Base-by-base conservation (phyloP, 306 rosid species). In the Quercus bicolor region DNA sequence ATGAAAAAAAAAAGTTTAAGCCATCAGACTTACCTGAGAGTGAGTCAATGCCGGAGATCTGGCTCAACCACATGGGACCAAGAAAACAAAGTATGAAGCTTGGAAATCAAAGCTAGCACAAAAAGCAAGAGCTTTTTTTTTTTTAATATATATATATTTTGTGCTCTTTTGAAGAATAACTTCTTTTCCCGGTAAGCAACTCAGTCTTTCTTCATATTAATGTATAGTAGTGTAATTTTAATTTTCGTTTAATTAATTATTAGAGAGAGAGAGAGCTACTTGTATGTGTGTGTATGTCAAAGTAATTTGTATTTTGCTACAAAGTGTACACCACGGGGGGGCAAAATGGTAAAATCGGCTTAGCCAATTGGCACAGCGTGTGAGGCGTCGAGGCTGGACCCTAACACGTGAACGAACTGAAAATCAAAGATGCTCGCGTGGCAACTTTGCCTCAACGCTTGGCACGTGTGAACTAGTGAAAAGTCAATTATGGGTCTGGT, bases 31-130 rank as follows among this genome's bases (percentile, higher is more conserved):
- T 77, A 77, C 82, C 85, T 55, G 74, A 64, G 56, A 56, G 51
- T 69, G 73, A 68, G 80, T 68, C 82, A 68, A 71, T 59, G 83
- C 85, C 78, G 57, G 73, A 81, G 85, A 81, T 81, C 83, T 74
- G 64, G 26, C 65, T 62, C 43, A 53, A 53, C 54, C 75, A 66
- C 43, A 7, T 2, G 20, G 23, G 54, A 62, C 24, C 70, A 51
- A 68, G 45, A 45, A 57, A 28, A 69, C 73, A 53, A 73, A 26
- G 43, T 65, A 56, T 19, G 19, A 60, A 14, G 61, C 53, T 40
- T 16, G 71, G 16, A 37, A 61, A n/a, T 28, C 59, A 52, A 52
- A 15, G 48, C 28, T 33, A 26, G 60, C 20, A 20, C 82, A 13
- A 43, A 70, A 55, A 56, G 8, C 33, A 4, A 78, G 48, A 70